phyloP scores from a whole-genome alignment of 257 asterid genomes.

The Nemophila menziesii region DNA sequence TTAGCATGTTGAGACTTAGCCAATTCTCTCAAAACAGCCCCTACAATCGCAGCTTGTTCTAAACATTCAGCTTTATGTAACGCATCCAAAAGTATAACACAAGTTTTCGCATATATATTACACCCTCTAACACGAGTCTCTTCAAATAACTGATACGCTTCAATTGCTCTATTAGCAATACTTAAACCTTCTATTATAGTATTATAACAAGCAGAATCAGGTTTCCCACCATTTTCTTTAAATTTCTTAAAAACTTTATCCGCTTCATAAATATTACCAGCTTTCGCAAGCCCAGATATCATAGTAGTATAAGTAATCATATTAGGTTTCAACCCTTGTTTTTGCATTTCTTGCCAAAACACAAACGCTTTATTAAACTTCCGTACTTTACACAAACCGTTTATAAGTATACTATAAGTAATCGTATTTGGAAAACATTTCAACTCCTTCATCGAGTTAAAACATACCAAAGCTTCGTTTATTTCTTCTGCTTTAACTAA shows the following conservation, averaged over 20 bases:
- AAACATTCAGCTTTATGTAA: conserved; percentile 87
- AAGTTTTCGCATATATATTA: conserved; percentile 63
- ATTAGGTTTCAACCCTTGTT: conserved; percentile 73
- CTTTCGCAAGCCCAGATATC: conserved; percentile 93
- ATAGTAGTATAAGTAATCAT: conserved; percentile 59
- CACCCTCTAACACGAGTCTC: conserved; percentile 80
- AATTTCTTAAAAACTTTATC: conserved; percentile 57
- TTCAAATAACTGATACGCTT: conserved; percentile 72
- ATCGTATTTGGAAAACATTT: conserved; percentile 52
- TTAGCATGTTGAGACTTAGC: conserved; percentile 90
- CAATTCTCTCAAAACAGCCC: conserved; percentile 75
- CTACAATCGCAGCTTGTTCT: conserved; percentile 90
- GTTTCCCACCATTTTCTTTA: conserved; percentile 68
- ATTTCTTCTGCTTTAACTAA: conserved; percentile 87
- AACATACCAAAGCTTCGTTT: conserved; percentile 88
- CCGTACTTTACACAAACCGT: conserved; percentile 71
- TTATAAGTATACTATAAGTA: conserved; percentile 67
- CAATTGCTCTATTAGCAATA: conserved; percentile 55
- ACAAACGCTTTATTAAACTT: conserved; percentile 95
- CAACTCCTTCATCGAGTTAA: conserved; percentile 82
- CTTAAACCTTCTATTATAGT: conserved; percentile 86
- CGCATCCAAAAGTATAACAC: conserved; percentile 79
- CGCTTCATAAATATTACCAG: conserved; percentile 77
- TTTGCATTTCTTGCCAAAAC: conserved; percentile 98
- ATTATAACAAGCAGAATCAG: conserved; percentile 89